These are phyloP conservation scores for Incumbomyces lentus DNA, from an alignment of 2,329 filamentous ascomycete species.

Conservation along the genomic window DNA sequence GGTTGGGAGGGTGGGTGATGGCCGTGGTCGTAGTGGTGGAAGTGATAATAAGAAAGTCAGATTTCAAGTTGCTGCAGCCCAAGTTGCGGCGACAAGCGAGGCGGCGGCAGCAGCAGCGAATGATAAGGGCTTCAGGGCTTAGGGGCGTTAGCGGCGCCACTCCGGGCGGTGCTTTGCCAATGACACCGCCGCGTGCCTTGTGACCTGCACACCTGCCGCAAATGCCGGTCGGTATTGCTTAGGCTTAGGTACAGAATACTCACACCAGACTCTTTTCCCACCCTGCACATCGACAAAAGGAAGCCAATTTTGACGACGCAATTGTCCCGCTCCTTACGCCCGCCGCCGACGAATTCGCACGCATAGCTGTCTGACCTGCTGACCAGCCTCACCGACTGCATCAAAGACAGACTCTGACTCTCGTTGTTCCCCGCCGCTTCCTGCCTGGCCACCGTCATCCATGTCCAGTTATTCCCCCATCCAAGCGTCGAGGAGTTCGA, in stretches of 20 bases:
- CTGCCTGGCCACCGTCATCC: neutral
- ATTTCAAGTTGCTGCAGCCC: no score
- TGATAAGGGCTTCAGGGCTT: neutral
- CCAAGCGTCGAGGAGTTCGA: neutral
- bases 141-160: no score
- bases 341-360: neutral
- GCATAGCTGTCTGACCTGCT: no score
- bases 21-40: no score
- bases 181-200: neutral
- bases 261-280: neutral
- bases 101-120: constrained; percentile 2
- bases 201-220: neutral
- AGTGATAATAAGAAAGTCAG: no score
- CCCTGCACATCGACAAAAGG: neutral
- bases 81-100: neutral
- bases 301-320: neutral
- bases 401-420: neutral
- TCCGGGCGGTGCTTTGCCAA: neutral
- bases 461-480: neutral
- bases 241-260: no score
- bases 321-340: constrained; percentile 5
- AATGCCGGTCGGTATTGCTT: no score
- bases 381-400: neutral
- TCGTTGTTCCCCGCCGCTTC: constrained; percentile 7
- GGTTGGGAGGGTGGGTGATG: no score